Evolutionary conservation across 495 filamentous ascomycete species (phyloP), one percentile per base, ranked within the genome.

Genomic region (Penicillium roqueforti): DNA sequence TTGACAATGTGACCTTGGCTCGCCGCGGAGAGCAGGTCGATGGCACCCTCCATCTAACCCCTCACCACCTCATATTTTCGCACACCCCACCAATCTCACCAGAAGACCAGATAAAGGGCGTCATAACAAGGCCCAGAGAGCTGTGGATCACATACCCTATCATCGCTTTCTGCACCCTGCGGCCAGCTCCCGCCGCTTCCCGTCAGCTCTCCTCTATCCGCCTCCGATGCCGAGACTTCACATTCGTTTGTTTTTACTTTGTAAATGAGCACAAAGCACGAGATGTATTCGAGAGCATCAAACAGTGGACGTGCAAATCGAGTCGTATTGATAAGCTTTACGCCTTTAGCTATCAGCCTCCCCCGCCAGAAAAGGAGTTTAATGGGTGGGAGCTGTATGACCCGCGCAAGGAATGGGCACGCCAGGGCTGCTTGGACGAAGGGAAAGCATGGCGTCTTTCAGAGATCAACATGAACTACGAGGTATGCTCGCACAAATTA

Each of bases 101-200:
- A 47, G 65, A 72, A 42, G 67, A 63, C 14, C 68, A 66, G 40
- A 57, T 70, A 32, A 66, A 69, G 26, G 68, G 68, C 0, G 53
- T 65, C 1, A 42, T 60, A 6, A 49, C 65, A 43, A 81, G 78
- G 60, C 80, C 83, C n/a, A 84, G 82, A 66, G 87, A 95, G 66
- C 79, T 87, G 47, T 97, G 92, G 89, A 87, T 98, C 49, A 89
- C 92, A 14, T 98, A 95, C 66, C 92, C 91, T 26, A 89, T 97
- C 61, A 91, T 97, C 63, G 78, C 83, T 9, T 82, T 82, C 57
- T 91, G 88, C 63, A 83, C 80, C 18, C 78, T 89, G 40, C 79
- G 87, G 45, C 84, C 89, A 50, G 81, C 82, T 52, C 86, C 89
- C 32, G 82, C 86, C 10, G 78, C 75, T 8, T 87, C 88, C 51